Evolutionary conservation across 331 rosid genomes (phyloP), one percentile per base, ranked within the genome.

Genomic region (Quercus phellos): DNA sequence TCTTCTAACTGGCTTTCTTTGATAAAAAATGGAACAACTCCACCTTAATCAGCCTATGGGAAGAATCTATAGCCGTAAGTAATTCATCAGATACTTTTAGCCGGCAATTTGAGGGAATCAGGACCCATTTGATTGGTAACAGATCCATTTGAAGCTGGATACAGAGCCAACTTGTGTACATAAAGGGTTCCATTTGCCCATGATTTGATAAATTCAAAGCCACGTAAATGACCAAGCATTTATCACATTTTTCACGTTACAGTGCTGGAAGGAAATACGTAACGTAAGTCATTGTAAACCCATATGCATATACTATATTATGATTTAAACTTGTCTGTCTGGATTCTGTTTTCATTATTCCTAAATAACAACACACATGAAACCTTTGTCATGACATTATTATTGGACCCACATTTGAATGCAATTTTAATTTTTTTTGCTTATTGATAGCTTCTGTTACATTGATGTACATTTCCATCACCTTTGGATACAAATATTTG

Each of bases 291-390:
- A 66, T 22, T 35, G 58, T 58, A 55, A 77, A 55, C 55, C 14
- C 22, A 35, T 14, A 18, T 2, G 5, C 17, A 66, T 27, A 24
- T 58, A 43, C 22, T n/a, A 54, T n/a, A 4, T 63, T 46, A 12
- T 46, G 8, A 26, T 19, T 38, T 38, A 38, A 38, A 38, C 46
- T 38, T 34, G 26, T 61, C 42, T 61, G 82, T 81, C 82, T 17
- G 63, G 60, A 76, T 29, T 66, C 43, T 53, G 61, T 75, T 77
- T 64, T 17, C 22, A 64, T n/a, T 70, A 66, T 70, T 24, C 34
- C 17, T 22, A 10, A 24, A 81, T 63, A 72, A 53, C 50, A 70
- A 70, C 80, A 83, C 51, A 42, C 51, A 42, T 35, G 55, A 51
- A 42, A 77, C 77, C 75, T 79, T 75, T 79, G 21, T 30, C 18